These are phyloP conservation scores for Colletotrichum sansevieriae DNA, from an alignment of 2,329 filamentous ascomycete genomes.

Conservation along the genomic window DNA sequence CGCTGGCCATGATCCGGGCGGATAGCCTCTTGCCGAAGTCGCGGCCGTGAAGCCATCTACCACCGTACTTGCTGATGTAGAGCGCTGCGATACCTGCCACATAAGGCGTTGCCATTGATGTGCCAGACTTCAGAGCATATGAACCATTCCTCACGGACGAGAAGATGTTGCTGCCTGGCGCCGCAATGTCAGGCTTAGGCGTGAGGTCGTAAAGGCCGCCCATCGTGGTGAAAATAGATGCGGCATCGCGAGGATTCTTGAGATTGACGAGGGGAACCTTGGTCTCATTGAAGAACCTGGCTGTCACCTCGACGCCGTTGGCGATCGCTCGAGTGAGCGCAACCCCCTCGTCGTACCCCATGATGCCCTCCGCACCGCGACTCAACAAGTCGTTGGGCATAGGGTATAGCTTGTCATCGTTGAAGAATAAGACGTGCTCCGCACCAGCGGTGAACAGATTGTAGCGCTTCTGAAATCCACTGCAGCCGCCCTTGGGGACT, in stretches of 20 bases:
- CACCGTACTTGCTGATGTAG: constrained; percentile 58
- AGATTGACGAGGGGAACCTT: not conserved
- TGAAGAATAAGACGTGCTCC: constrained; percentile 57
- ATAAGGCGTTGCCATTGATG: constrained; percentile 69
- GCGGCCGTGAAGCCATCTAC: constrained; percentile 54
- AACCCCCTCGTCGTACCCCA: constrained; percentile 3
- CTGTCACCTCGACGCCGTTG: constrained; percentile 17
- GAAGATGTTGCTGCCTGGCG: constrained; percentile 63
- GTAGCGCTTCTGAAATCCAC: constrained; percentile 48
- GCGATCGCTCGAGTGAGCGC: constrained; percentile 15
- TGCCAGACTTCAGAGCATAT: constrained; percentile 64
- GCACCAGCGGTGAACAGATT: constrained; percentile 55
- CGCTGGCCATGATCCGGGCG: constrained; percentile 48
- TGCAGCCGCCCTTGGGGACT: constrained; percentile 44
- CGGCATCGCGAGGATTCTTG: constrained; percentile 10
- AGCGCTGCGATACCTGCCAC: constrained; percentile 64
- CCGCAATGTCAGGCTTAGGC: constrained; percentile 64
- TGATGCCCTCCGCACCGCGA: not conserved
- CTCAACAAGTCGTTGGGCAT: constrained; percentile 15
- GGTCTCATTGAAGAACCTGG: constrained; percentile 21
- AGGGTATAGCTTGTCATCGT: constrained; percentile 43
- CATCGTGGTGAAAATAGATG: constrained; percentile 61
- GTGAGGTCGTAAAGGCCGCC: constrained; percentile 64
- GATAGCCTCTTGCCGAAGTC: constrained; percentile 45
- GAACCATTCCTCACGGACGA: constrained; percentile 59